Conservation (phyloP, 345 rosid genomes). For the Toxicodendron radicans region DNA sequence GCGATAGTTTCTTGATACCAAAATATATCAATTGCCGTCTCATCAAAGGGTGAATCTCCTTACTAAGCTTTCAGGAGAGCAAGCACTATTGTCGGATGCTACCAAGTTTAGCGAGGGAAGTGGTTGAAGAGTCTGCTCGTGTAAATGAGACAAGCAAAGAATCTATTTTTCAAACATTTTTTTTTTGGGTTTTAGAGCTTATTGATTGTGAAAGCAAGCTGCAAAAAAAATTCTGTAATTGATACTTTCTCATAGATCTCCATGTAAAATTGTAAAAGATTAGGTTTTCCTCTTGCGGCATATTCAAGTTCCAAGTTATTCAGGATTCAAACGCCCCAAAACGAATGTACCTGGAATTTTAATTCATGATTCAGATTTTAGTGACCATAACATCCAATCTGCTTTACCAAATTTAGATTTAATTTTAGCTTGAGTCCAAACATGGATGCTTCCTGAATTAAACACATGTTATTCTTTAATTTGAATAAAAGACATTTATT, state of each 20-base stretch:
- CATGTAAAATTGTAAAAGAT: constrained; percentile 16
- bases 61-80: too few species aligned
- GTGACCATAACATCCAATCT: neutral
- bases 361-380: neutral
- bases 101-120: neutral
- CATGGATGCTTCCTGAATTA: neutral
- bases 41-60: neutral
- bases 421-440: neutral
- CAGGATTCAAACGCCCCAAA: neutral
- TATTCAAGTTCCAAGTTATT: neutral
- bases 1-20: neutral
- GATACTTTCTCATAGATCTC: constrained; percentile 10
- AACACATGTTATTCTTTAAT: too few species aligned
- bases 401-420: too few species aligned
- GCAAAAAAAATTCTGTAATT: constrained; percentile 22
- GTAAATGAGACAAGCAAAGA: neutral
- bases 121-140: neutral
- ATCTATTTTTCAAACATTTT: constrained; percentile 3
- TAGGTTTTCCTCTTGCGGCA: neutral
- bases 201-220: constrained; percentile 20
- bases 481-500: too few species aligned
- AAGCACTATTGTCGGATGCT: too few species aligned
- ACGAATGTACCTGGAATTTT: neutral
- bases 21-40: neutral
- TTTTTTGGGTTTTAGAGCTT: constrained; percentile 10